A percentile compares a stretch with the other conserved stretches of the same genome.
phyloP scores from a whole-genome alignment of 176 grass and related monocot genomes.

The Oryza brachyantha region DNA sequence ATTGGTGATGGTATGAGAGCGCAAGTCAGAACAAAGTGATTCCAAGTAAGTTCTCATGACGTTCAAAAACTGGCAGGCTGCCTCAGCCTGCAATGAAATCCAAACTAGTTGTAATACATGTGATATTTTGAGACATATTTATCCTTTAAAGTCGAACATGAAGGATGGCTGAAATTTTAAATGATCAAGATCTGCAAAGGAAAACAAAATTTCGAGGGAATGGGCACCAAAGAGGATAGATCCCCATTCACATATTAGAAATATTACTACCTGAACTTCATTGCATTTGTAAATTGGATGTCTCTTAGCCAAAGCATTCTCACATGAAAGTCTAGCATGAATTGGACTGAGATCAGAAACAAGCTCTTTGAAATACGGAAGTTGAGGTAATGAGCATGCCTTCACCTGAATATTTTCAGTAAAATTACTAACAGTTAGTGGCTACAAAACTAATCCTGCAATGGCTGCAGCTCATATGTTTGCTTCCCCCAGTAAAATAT shows the following conservation, averaged over 20 bases:
- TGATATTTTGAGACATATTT: neutral
- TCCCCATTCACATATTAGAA: neutral
- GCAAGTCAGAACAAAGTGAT: conserved; percentile 88
- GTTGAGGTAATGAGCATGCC: conserved; percentile 69
- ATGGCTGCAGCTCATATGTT: neutral
- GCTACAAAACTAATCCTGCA: neutral
- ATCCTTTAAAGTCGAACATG: conserved; percentile 1
- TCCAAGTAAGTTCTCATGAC: conserved; percentile 75
- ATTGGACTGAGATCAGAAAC: conserved; percentile 79
- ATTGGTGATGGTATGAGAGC: conserved; percentile 92
- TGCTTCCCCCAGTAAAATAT: neutral
- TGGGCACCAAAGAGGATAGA: conserved; percentile 4
- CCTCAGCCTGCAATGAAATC: conserved; percentile 64
- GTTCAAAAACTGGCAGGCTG: conserved; percentile 72
- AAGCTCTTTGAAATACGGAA: conserved; percentile 84
- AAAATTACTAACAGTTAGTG: conserved; percentile 11
- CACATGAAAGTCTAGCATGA: conserved; percentile 75
- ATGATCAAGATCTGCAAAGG: conserved; percentile 5
- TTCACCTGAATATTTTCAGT: conserved; percentile 66
- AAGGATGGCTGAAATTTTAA: conserved; percentile 8
- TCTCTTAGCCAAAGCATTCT: conserved; percentile 65
- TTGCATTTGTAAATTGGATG: conserved; percentile 91
- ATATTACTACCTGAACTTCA: conserved; percentile 72
- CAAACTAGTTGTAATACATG: neutral
- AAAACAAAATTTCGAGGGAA: neutral